phyloP scores from a whole-genome alignment of 345 rosid genomes.

The Syzygium jambos region DNA sequence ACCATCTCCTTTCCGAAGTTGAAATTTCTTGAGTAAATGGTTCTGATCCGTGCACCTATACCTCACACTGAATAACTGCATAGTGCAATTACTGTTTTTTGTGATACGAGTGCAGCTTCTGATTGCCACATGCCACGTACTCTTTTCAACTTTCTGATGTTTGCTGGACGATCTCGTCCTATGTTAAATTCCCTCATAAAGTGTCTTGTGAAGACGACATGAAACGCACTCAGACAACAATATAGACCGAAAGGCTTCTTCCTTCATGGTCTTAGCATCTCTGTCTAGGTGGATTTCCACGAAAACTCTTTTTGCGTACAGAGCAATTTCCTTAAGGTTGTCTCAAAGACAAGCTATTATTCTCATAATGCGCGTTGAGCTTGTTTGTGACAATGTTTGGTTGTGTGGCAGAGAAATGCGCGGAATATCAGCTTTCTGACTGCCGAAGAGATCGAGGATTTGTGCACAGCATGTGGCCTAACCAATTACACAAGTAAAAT shows the following conservation, averaged over 20 bases:
- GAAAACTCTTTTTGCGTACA: not conserved
- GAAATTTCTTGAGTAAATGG: not conserved
- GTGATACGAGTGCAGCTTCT: not conserved
- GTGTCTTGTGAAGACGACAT: not conserved
- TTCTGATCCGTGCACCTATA: not conserved
- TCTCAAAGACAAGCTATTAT: not conserved
- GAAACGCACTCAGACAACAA: not conserved
- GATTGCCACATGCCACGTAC: not conserved
- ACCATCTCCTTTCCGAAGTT: not conserved
- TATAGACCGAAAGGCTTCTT: not conserved
- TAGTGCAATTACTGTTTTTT: not conserved
- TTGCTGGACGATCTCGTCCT: not conserved
- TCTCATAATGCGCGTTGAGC: not conserved
- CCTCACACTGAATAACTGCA: not conserved
- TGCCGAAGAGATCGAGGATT: conserved; percentile 69
- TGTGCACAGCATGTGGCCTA: conserved; percentile 77
- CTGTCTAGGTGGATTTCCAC: not conserved
- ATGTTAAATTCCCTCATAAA: not conserved
- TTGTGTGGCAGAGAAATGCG: conserved; percentile 35
- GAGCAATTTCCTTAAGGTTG: not conserved
- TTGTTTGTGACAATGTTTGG: not conserved
- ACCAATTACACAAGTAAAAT: conserved; percentile 52
- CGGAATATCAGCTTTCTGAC: conserved; percentile 38
- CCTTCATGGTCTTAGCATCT: not conserved
- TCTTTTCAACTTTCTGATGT: not conserved